phyloP scores from a whole-genome alignment of 2,329 filamentous ascomycete genomes.

The Aspergillus transmontanensis region DNA sequence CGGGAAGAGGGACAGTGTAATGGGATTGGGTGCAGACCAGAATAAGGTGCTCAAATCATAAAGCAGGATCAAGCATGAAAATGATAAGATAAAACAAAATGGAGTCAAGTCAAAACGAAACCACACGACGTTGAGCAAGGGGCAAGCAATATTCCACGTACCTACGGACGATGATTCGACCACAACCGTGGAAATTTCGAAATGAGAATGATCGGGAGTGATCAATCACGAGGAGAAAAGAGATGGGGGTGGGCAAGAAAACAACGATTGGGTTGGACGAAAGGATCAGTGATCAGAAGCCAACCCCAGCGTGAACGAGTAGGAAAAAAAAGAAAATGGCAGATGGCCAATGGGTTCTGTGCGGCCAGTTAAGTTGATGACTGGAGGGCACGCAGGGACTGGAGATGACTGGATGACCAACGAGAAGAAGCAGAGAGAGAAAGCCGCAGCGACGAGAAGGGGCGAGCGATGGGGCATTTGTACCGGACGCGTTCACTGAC shows the following conservation, averaged over 20 bases:
- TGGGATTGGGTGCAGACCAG: constrained; percentile 19
- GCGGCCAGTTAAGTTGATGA: constrained; percentile 25
- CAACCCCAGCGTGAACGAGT: constrained; percentile 19
- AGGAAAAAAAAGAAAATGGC: constrained; percentile 26
- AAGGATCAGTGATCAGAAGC: constrained; percentile 23
- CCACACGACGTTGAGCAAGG: constrained; percentile 4
- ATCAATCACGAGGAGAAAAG: constrained; percentile 17
- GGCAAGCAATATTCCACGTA: constrained; percentile 9
- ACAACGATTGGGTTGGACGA: constrained; percentile 25
- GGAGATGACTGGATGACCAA: constrained; percentile 40
- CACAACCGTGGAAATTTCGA: constrained; percentile 9
- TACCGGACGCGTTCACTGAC: constrained; percentile 30
- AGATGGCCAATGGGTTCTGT: constrained; percentile 25
- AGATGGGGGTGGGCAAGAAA: constrained; percentile 19
- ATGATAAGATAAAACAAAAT: constrained; percentile 6
- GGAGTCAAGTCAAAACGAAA: constrained; percentile 4
- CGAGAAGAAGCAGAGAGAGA: constrained; percentile 44
- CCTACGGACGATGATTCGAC: constrained; percentile 10
- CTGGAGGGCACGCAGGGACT: constrained; percentile 31
- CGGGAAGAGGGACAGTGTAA: constrained; percentile 13
- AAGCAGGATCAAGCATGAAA: constrained; percentile 3
- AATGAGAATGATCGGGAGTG: constrained; percentile 2
- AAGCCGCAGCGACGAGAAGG: constrained; percentile 36
- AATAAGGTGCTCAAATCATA: constrained; percentile 18
- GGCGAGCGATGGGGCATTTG: constrained; percentile 46